A percentile compares a stretch with the other conserved stretches of the same genome.
These are phyloP conservation scores for Pascua sp. DNA, from an alignment of 1,284 basidiomycete genomes.

Conservation along the genomic window DNA sequence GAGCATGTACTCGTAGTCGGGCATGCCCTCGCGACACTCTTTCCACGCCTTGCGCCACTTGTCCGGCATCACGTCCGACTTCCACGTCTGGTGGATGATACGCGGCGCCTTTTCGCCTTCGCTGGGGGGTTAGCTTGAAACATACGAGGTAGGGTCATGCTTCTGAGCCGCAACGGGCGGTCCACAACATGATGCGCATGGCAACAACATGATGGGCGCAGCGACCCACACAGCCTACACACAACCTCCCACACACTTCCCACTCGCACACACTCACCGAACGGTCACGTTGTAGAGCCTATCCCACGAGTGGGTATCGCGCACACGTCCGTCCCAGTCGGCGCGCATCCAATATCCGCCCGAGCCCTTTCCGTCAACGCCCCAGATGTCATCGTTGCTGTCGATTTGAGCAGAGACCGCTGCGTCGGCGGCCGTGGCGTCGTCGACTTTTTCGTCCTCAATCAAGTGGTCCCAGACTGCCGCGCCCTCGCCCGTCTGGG, in stretches of 20 bases:
- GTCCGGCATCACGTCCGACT: conserved; percentile 77
- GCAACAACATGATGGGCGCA: too few species aligned
- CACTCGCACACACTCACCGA: conserved; percentile 32
- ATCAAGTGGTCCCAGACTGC: neutral
- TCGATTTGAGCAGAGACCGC: neutral
- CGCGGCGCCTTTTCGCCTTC: conserved; percentile 72
- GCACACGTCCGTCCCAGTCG: conserved; percentile 44
- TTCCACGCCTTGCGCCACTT: conserved; percentile 77
- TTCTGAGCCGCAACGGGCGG: too few species aligned
- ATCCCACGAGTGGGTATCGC: conserved; percentile 36
- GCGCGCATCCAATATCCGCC: conserved; percentile 47
- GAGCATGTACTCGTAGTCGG: conserved; percentile 94
- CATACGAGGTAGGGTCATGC: neutral
- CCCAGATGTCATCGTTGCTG: conserved; percentile 28
- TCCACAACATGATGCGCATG: too few species aligned
- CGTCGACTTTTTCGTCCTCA: neutral
- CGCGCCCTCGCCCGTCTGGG: neutral
- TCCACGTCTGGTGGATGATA: conserved; percentile 99
- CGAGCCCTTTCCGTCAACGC: conserved; percentile 40
- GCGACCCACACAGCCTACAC: neutral
- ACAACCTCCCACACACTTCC: too few species aligned
- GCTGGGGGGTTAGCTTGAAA: conserved; percentile 3
- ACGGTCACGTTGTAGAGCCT: conserved; percentile 41
- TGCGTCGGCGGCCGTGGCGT: conserved; percentile 1
- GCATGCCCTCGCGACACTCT: conserved; percentile 79